Evolutionary conservation across 768 basidiomycete genomes (phyloP), one percentile per base, ranked within the genome.

Genomic region (Lactifluus echinatus): DNA sequence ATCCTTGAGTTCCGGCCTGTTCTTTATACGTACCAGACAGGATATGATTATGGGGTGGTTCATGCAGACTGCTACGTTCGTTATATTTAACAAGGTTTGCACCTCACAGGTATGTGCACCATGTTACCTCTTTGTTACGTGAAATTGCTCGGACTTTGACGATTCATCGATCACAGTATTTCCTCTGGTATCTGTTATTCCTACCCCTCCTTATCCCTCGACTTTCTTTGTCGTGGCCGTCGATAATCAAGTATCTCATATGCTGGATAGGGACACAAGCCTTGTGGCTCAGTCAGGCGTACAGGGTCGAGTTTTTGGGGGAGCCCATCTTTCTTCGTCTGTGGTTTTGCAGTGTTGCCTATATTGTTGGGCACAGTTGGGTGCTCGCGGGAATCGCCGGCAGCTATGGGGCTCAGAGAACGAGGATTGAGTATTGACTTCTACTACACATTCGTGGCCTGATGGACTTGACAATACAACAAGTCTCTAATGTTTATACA

Each of bases 71-170:
- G 79, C 79, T 36, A 73, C 80, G 0, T 98, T 99, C 66, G 94
- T 97, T n/a, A 72, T 92, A 8, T 95, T 98, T 75, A 99, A 98
- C 70, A 94, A 95, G 70, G 96, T 99, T 50, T 96, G 94, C 79
- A 99, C 96, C 0, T 96, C 93, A 0, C 93, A 95, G 77, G 92
- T 89, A 63, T 61, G 76, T 68, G 11, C 26, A 12, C 8, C 31
- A 19, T 14, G 4, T 62, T 44, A 68, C 66, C 12, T 34, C 47
- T 46, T 48, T 26, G 28, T 50, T 44, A 51, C 37, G 50, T 29
- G 45, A 17, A 28, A n/a, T 29, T 29, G 19, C 33, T 11, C 17
- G 39, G 36, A 36, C 48, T 33, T 43, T 49, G 33, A 39, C 40
- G 12, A 14, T 4, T 5, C 29, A 19, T 46, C 46, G 29, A 53